Evolutionary conservation across 2,329 filamentous ascomycete species (phyloP).

Genomic region (Stenocarpella maydis): DNA sequence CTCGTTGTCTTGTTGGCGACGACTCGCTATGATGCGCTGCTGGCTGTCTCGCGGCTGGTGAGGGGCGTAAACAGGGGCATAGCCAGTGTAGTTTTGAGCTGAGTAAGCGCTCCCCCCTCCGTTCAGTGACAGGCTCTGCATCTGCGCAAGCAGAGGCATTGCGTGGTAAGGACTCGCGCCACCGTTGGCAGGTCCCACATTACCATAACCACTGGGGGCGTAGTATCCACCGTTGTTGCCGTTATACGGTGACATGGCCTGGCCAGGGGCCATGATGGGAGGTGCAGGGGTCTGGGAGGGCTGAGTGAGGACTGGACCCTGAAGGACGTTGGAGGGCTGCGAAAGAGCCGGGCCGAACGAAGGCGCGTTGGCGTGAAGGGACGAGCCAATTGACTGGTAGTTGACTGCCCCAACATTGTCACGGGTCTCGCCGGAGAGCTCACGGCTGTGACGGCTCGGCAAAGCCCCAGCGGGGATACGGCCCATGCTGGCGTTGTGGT

Average conservation of each 20-base stretch:
- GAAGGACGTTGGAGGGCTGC: slow-evolving; percentile 37
- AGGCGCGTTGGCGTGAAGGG: slow-evolving; percentile 80
- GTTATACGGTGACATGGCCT: slow-evolving; percentile 39
- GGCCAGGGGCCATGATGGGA: slow-evolving; percentile 43
- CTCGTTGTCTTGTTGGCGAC: slow-evolving; percentile 77
- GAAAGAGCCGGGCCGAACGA: slow-evolving; percentile 76
- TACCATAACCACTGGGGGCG: slow-evolving; percentile 42
- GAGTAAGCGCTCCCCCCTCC: slow-evolving; percentile 60
- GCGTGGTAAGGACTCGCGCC: slow-evolving; percentile 41
- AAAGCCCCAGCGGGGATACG: slow-evolving; percentile 75
- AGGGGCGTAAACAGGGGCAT: slow-evolving; percentile 59
- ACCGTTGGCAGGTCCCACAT: slow-evolving; percentile 31
- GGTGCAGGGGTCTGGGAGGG: slow-evolving; percentile 35
- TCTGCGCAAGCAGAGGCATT: slow-evolving; percentile 71
- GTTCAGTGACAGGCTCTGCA: slow-evolving; percentile 72
- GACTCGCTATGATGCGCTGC: slow-evolving; percentile 77
- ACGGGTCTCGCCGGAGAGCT: slow-evolving; percentile 60
- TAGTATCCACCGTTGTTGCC: slow-evolving; percentile 44
- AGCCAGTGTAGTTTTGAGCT: slow-evolving; percentile 66
- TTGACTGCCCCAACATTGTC: slow-evolving; percentile 53
- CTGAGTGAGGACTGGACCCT: slow-evolving; percentile 25
- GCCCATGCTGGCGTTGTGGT: slow-evolving; percentile 84
- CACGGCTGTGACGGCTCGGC: slow-evolving; percentile 75
- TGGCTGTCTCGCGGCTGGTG: slow-evolving; percentile 72
- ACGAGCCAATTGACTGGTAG: slow-evolving; percentile 72